Percentiles rank a stretch among this genome's conserved stretches.
Conservation (phyloP, 176 grass and related monocot genomes). For the Calamus simplicifolius region DNA sequence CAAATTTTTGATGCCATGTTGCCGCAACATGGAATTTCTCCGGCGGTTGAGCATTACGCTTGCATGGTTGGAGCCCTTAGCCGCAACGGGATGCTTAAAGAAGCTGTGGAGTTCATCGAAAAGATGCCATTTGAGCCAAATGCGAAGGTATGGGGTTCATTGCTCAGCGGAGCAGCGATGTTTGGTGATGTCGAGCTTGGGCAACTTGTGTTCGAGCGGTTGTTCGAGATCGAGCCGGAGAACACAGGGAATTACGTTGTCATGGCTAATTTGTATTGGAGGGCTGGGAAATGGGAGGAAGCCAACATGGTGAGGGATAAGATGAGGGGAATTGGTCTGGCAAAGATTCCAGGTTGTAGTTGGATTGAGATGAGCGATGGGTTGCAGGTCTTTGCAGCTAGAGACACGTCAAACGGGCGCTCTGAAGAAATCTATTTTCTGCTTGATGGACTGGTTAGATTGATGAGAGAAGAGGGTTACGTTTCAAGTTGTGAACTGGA, state of each 20-base stretch:
- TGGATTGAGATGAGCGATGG: slow-evolving; percentile 40
- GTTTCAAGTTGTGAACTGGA: slow-evolving; percentile 20
- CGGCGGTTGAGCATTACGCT: slow-evolving; percentile 45
- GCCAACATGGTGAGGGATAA: slow-evolving; percentile 44
- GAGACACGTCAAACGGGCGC: slow-evolving; percentile 11
- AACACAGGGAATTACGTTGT: slow-evolving; percentile 60
- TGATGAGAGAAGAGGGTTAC: slow-evolving; percentile 32
- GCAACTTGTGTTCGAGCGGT: slow-evolving; percentile 30
- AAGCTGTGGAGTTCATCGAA: slow-evolving; percentile 39
- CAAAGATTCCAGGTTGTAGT: slow-evolving; percentile 51
- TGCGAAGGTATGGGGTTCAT: slow-evolving; percentile 48
- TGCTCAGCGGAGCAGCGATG: slow-evolving; percentile 50
- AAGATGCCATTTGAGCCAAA: slow-evolving; percentile 56
- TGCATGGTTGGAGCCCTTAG: slow-evolving; percentile 56
- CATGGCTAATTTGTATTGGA: slow-evolving; percentile 66
- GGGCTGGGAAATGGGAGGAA: slow-evolving; percentile 63
- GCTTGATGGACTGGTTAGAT: slow-evolving; percentile 20
- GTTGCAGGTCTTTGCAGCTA: slow-evolving; percentile 25
- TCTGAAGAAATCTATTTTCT: slow-evolving; percentile 9
- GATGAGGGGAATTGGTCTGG: slow-evolving; percentile 45
- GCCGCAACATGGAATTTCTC: slow-evolving; percentile 25
- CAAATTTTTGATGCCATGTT: slow-evolving; percentile 52
- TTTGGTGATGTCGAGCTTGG: slow-evolving; percentile 43
- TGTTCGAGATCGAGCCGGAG: slow-evolving; percentile 51
- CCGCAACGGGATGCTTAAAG: slow-evolving; percentile 49